These are phyloP conservation scores for Baudoinia panamericana DNA, from an alignment of 495 filamentous ascomycete genomes.

Conservation along the genomic window DNA sequence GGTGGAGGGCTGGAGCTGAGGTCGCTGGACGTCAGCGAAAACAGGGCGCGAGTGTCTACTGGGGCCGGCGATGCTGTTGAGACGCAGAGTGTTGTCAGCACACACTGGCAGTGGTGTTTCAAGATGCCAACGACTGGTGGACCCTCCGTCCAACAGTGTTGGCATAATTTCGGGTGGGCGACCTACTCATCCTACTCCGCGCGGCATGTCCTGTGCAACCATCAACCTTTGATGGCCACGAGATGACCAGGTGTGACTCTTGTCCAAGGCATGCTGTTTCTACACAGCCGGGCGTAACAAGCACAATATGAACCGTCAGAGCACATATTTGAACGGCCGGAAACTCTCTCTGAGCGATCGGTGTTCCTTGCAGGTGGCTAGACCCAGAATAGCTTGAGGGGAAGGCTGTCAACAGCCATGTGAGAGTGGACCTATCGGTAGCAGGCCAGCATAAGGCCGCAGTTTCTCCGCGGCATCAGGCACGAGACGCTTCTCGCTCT, in stretches of 20 bases:
- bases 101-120: conserved; percentile 4
- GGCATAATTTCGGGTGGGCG: conserved; percentile 8
- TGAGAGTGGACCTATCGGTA: not conserved
- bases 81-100: conserved; percentile 15
- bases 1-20: conserved; percentile 15
- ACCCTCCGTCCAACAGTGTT: not conserved
- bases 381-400: too few relatives aligned
- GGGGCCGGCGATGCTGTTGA: conserved; percentile 16
- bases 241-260: too few relatives aligned
- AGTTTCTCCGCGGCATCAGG: not conserved
- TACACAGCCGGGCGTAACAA: too few relatives aligned
- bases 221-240: not conserved
- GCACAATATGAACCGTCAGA: too few relatives aligned
- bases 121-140: conserved; percentile 5
- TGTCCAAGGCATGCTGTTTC: too few relatives aligned
- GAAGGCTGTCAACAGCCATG: too few relatives aligned
- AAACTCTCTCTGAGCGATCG: too few relatives aligned
- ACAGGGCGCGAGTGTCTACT: not conserved
- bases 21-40: not conserved
- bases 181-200: conserved; percentile 11
- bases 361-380: too few relatives aligned
- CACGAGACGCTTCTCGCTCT: too few relatives aligned
- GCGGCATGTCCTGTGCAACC: not conserved
- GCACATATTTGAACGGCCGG: too few relatives aligned
- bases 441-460: not conserved